Percentiles rank a stretch among this genome's conserved stretches.
Conservation (phyloP, 176 grass and related monocot genomes). For the Musa itinerans region DNA sequence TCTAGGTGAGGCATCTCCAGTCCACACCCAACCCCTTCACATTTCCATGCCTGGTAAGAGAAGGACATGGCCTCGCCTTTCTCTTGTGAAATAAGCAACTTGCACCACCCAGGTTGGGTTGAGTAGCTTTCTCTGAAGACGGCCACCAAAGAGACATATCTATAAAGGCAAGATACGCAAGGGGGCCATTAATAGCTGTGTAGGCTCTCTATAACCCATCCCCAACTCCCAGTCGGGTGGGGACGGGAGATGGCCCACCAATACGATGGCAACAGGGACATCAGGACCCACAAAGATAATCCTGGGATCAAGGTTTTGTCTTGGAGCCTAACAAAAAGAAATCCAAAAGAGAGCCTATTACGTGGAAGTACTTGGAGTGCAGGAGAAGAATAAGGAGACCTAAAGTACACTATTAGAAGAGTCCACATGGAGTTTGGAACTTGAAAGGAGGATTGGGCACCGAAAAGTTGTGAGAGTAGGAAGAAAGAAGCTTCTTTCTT, state of each 20-base stretch:
- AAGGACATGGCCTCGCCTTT: background rate
- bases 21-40: background rate
- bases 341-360: too few relatives aligned
- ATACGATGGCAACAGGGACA: background rate
- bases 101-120: background rate
- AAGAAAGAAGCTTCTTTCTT: background rate
- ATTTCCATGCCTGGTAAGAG: background rate
- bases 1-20: background rate
- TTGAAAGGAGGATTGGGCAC: background rate
- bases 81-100: slow-evolving; percentile 2
- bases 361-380: background rate
- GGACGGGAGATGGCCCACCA: background rate
- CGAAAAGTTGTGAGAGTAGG: background rate
- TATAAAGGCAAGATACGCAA: slow-evolving; percentile 5
- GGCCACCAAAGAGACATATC: background rate
- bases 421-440: background rate
- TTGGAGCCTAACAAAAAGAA: too few relatives aligned
- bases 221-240: background rate
- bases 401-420: background rate
- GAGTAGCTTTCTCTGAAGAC: background rate
- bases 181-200: background rate
- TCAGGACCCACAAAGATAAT: background rate
- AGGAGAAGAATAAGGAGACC: background rate
- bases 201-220: background rate
- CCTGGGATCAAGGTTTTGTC: background rate